phyloP scores from a whole-genome alignment of 352 stramenopile species.

The Aphanomyces cochlioides region DNA sequence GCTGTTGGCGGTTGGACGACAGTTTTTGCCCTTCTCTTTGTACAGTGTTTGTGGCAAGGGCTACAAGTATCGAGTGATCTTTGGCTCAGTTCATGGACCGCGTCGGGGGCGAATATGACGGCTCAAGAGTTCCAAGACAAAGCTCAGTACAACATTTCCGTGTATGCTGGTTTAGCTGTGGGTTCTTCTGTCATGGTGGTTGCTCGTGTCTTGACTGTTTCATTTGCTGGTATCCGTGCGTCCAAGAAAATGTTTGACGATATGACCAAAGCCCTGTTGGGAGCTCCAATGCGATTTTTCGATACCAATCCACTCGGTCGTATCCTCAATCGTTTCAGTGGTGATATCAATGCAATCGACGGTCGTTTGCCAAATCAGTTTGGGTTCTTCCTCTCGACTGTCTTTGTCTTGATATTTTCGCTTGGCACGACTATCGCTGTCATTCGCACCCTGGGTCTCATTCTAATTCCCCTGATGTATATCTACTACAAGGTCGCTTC shows the following conservation, averaged over 20 bases:
- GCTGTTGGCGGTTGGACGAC: conserved; percentile 37
- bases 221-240: conserved; percentile 38
- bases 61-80: conserved; percentile 37
- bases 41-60: conserved; percentile 34
- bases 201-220: conserved; percentile 37
- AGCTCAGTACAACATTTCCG: conserved; percentile 25
- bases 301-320: conserved; percentile 49
- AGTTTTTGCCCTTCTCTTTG: conserved; percentile 8
- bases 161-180: conserved; percentile 39
- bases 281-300: conserved; percentile 87
- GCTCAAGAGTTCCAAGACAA: background rate
- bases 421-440: conserved; percentile 77
- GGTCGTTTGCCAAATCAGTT: conserved; percentile 51
- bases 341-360: conserved; percentile 58
- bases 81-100: conserved; percentile 34
- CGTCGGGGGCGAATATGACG: background rate
- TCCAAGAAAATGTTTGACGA: conserved; percentile 74
- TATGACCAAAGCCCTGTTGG: conserved; percentile 77
- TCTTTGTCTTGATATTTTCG: conserved; percentile 57
- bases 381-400: conserved; percentile 31
- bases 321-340: conserved; percentile 30
- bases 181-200: conserved; percentile 40
- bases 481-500: conserved; percentile 62
- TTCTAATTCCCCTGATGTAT: conserved; percentile 75
- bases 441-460: conserved; percentile 75